Evolutionary conservation across 2,329 filamentous ascomycete species (phyloP), one percentile per base, ranked within the genome.

Genomic region (Bipolaris victoriae): DNA sequence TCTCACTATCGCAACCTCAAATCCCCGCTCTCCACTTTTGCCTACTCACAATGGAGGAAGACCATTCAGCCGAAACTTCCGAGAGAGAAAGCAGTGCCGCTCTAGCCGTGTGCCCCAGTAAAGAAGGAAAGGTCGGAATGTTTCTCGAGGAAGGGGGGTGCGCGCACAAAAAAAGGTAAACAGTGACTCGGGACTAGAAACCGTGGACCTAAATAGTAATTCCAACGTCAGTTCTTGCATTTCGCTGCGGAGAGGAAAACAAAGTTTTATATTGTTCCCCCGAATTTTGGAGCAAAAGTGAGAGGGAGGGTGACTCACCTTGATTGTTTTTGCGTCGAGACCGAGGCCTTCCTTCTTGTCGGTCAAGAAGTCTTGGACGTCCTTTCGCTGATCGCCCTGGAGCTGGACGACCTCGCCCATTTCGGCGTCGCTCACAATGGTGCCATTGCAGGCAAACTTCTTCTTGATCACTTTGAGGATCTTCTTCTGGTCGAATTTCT

Each of bases 391-490:
- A 80, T 99, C 95, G 76, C 95, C 95, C 82, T 99, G 95, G 77
- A 99, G 90, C 86, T 99, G 95, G 78, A 99, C 97, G 86, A 98
- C 94, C 86, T 98, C 93, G 79, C 94, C 94, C 91, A 97, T 97
- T 82, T 96, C 92, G 72, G 86, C 87, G 82, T 98, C 94, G 78
- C 88, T 88, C 81, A 98, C 93, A 80, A 98, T 96, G 83, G 93
- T 98, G 87, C 95, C 95, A 97, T 99, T 98, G 91, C 94, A 98
- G 81, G 95, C 94, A 77, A 98, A 98, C 80, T 97, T 95, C 88
- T 98, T 98, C 89, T 98, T 98, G 86, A 98, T 97, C 82, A 96
- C 93, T 86, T 97, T 97, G 76, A 99, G 89, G 79, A 99, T 97
- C 85, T 97, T 97, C 88, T 97, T 98, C 82, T 95, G 92, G 83